Evolutionary conservation across 352 stramenopile species (phyloP), one percentile per base, ranked within the genome.

Genomic region (Phytophthora ramorum): DNA sequence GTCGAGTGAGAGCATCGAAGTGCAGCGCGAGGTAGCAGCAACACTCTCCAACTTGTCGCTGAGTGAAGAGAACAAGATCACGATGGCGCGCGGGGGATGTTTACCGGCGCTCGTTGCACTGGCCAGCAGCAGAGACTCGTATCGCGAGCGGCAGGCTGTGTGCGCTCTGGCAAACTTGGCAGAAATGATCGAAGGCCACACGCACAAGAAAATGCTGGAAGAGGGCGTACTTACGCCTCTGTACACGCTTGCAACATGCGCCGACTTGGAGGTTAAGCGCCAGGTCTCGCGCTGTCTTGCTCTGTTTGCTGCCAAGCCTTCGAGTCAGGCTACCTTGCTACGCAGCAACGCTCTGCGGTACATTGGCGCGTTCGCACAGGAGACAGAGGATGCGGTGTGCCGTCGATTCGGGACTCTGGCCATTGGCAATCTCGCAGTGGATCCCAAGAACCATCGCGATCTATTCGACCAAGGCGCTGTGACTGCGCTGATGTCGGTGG

Each of bases 1-100:
- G 0, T 87, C 85, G 2, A 90, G 77, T 13, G 89, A 98, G 38
- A 97, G 92, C 51, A 93, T 99, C 34, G 95, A 99, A 69, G 90
- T 98, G n/a, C 92, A 98, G 70, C 83, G 96, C 20, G 96, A 99
- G 66, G 96, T 97, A 34, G 93, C 95, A 13, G 93, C 96, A n/a
- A 97, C 95, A 17, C 74, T 99, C 1, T 94, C 87, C 43, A 99
- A 99, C 63, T 69, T 99, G 49, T 97, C 96, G 9, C 69, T 99
- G n/a, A 96, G 89, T 58, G 89, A 98, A 64, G 93, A 98, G 53
- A 99, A 98, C 84, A 98, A 98, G 81, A 92, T 98, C 52, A 94
- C 92, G 8, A 98, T 99, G 84, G 89, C 92, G 8, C 93, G 96
- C 43, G 93, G 92, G 7, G 97, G 96, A n/a, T 98, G 93, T 35